Evolutionary conservation across 2,329 filamentous ascomycete species (phyloP).

Genomic region (Penicillium sp.): DNA sequence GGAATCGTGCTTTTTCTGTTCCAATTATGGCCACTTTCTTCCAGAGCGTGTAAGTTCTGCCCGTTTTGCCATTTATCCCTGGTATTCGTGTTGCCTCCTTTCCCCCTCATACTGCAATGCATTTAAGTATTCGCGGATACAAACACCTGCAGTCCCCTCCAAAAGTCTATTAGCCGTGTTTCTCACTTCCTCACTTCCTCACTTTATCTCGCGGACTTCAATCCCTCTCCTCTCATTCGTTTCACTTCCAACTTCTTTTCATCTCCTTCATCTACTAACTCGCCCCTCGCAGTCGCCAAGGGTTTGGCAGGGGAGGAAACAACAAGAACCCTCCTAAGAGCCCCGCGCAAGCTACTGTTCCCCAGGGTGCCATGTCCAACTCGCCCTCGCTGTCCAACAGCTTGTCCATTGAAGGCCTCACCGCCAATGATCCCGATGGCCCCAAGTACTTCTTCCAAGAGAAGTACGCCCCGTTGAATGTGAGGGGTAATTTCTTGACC

Average conservation of each 20-base stretch:
- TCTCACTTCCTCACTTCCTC: neutral
- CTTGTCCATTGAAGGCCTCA: conserved; percentile 36
- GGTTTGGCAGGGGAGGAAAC: conserved; percentile 49
- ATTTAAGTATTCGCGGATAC: conserved; percentile 18
- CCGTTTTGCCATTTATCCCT: neutral
- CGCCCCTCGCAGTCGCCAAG: conserved; percentile 42
- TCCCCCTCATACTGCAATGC: conserved; percentile 25
- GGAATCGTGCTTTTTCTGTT: neutral
- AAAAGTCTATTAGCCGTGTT: conserved; percentile 12
- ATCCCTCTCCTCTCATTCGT: conserved; percentile 4
- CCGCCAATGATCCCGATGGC: conserved; percentile 41
- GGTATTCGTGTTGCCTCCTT: conserved; percentile 8
- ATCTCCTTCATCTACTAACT: conserved; percentile 19
- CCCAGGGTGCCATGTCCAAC: conserved; percentile 35
- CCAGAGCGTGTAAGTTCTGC: conserved; percentile 48
- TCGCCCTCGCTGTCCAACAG: conserved; percentile 42
- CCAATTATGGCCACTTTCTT: conserved; percentile 49
- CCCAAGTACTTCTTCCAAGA: conserved; percentile 53
- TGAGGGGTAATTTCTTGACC: conserved; percentile 97
- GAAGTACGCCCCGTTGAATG: conserved; percentile 72
- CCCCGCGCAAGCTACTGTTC: conserved; percentile 30
- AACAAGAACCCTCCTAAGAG: conserved; percentile 46
- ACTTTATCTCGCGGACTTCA: neutral
- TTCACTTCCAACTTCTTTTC: conserved; percentile 2
- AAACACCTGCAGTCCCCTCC: conserved; percentile 17